These are phyloP conservation scores for Ceratopteris richardii DNA, from an alignment of 75 land plant genomes.

Conservation along the genomic window DNA sequence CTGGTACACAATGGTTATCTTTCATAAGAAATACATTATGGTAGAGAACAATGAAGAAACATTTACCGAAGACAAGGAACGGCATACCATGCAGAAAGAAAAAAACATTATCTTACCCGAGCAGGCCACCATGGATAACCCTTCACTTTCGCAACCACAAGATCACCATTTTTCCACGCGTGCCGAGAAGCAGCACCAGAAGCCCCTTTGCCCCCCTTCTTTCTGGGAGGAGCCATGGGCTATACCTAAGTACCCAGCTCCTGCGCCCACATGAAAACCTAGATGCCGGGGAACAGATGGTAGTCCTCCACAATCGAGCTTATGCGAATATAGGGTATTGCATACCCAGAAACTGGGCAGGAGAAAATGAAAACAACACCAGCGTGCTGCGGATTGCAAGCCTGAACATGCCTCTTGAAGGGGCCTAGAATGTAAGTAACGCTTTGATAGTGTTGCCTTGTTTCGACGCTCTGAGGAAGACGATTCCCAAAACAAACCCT, in stretches of 20 bases:
- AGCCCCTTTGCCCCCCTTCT: slow-evolving; percentile 42
- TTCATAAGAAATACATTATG: too few relatives aligned
- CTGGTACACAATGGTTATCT: too few relatives aligned
- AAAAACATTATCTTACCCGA: slow-evolving; percentile 35
- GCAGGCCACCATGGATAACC: slow-evolving; percentile 95
- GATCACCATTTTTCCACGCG: slow-evolving; percentile 82
- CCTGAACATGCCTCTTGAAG: slow-evolving; percentile 3
- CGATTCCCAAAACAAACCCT: too few relatives aligned
- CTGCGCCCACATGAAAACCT: not conserved
- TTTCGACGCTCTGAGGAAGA: too few relatives aligned
- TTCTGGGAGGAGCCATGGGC: slow-evolving; percentile 58
- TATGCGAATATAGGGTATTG: not conserved
- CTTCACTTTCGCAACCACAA: slow-evolving; percentile 84
- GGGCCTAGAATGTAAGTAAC: too few relatives aligned
- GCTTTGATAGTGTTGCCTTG: too few relatives aligned
- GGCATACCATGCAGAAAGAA: too few relatives aligned
- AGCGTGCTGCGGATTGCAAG: slow-evolving; percentile 3
- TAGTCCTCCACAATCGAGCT: not conserved
- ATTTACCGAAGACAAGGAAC: too few relatives aligned
- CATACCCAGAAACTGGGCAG: not conserved
- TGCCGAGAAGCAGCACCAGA: slow-evolving; percentile 42
- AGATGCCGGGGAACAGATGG: not conserved
- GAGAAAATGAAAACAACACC: slow-evolving; percentile 7
- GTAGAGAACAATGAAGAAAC: too few relatives aligned
- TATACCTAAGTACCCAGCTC: slow-evolving; percentile 5